A percentile compares a stretch with the other conserved stretches of the same genome.
Conservation (phyloP, 192 early-diverging fungal genomes). For the Geranomyces variabilis region DNA sequence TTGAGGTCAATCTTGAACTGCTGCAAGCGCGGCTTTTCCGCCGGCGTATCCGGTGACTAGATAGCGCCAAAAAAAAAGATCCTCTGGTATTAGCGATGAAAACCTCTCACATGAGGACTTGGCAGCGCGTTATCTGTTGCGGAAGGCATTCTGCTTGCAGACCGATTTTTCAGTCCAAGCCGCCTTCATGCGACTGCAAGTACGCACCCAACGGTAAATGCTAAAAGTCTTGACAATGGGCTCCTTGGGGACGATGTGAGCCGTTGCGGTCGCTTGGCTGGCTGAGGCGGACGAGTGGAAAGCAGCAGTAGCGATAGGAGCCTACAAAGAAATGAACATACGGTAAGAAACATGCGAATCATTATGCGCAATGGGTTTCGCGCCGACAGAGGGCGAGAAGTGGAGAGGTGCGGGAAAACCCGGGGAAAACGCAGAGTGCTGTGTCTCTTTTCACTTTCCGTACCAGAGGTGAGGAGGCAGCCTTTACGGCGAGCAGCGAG, state of each 20-base stretch:
- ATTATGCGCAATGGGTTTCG: no score
- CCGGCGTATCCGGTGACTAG: slow-evolving; percentile 75
- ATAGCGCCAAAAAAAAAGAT: neutral
- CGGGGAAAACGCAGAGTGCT: no score
- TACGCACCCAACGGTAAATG: slow-evolving; percentile 93
- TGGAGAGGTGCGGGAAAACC: no score
- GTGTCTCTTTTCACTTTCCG: no score
- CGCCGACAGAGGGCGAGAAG: neutral
- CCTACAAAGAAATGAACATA: slow-evolving; percentile 8
- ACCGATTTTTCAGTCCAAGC: no score
- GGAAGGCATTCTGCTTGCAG: no score
- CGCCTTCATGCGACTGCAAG: no score
- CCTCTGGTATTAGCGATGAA: slow-evolving; percentile 22
- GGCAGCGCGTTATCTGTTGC: no score
- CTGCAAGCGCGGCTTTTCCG: slow-evolving; percentile 85
- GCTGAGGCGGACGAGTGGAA: slow-evolving; percentile 34
- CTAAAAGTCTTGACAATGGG: slow-evolving; percentile 83
- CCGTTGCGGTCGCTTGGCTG: slow-evolving; percentile 35
- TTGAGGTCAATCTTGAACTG: slow-evolving; percentile 90
- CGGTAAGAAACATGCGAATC: no score
- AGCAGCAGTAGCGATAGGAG: slow-evolving; percentile 14
- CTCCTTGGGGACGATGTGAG: slow-evolving; percentile 49
- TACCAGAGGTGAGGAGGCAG: no score
- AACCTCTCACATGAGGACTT: no score
- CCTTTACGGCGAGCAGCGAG: no score